Percentiles rank a stretch among this genome's conserved stretches.
These are phyloP conservation scores for Colletotrichum sp. DNA, from an alignment of 2,329 filamentous ascomycete species.

Conservation along the genomic window DNA sequence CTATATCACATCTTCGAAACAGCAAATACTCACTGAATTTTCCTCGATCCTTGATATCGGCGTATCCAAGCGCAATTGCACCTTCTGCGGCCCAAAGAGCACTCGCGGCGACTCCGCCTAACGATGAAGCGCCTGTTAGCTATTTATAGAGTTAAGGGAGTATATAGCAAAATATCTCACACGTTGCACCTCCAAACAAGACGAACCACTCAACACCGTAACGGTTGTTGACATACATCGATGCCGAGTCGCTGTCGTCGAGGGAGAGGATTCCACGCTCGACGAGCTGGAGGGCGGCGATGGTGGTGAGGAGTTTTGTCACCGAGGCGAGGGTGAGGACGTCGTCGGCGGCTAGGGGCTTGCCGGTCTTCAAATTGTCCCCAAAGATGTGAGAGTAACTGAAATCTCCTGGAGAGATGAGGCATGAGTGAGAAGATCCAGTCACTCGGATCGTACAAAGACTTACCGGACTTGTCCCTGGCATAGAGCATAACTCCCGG, in stretches of 20 bases:
- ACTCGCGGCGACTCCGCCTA: conserved; percentile 37
- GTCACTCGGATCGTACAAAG: not conserved
- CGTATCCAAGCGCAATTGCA: conserved; percentile 34
- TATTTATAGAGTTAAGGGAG: no score
- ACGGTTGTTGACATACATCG: no score
- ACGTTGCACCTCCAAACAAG: no score
- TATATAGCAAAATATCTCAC: no score
- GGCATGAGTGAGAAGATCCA: not conserved
- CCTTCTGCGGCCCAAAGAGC: conserved; percentile 36
- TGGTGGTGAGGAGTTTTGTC: conserved; percentile 52
- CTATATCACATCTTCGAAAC: accelerated
- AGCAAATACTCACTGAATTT: conserved; percentile 33
- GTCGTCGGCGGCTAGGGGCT: conserved; percentile 39
- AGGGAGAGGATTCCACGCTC: conserved; percentile 54
- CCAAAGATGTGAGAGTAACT: conserved; percentile 10
- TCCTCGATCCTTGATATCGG: conserved; percentile 49
- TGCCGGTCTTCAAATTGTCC: conserved; percentile 24
- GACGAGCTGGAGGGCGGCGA: conserved; percentile 60
- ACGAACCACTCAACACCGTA: no score
- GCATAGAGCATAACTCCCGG: conserved; percentile 18
- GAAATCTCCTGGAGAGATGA: not conserved
- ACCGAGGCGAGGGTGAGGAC: conserved; percentile 41
- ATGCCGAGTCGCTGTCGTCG: conserved; percentile 32
- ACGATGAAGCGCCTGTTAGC: no score
- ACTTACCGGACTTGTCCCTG: conserved; percentile 12